These are phyloP conservation scores for Cladosporium sp. DNA, from an alignment of 2,329 filamentous ascomycete species.

Conservation along the genomic window DNA sequence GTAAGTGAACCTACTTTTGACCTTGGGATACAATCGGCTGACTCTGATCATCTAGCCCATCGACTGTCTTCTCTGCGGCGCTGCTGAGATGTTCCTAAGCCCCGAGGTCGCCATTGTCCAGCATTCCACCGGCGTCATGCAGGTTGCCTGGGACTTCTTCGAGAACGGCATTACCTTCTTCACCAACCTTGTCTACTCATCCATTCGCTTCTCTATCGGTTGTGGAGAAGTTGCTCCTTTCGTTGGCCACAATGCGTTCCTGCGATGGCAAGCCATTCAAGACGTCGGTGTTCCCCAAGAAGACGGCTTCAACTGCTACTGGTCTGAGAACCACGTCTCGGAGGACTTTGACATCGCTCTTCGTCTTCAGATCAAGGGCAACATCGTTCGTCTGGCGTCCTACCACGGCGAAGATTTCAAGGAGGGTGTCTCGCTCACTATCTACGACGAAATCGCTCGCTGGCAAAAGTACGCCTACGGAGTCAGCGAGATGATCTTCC, in stretches of 20 bases:
- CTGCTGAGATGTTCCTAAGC: conserved; percentile 68
- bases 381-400: conserved; percentile 63
- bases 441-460: conserved; percentile 67
- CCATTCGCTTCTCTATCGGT: conserved; percentile 66
- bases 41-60: conserved; percentile 44
- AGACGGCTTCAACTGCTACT: conserved; percentile 62
- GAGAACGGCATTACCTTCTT: conserved; percentile 76
- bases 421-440: conserved; percentile 68
- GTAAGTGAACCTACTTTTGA: conserved; percentile 2
- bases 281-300: conserved; percentile 57
- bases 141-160: conserved; percentile 67
- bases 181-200: conserved; percentile 72
- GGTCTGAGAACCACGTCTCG: conserved; percentile 71
- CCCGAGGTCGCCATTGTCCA: conserved; percentile 70
- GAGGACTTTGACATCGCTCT: conserved; percentile 76
- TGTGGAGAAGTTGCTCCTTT: conserved; percentile 71
- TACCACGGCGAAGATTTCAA: conserved; percentile 69
- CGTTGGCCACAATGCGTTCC: conserved; percentile 72
- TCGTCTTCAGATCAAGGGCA: conserved; percentile 65
- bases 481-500: conserved; percentile 67
- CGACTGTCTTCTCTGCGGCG: conserved; percentile 66
- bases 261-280: conserved; percentile 64
- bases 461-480: conserved; percentile 74
- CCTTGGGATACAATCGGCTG: background rate
- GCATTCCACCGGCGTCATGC: conserved; percentile 72